Base-by-base conservation (phyloP, 768 basidiomycete genomes). In the Tubosaeta sp. region DNA sequence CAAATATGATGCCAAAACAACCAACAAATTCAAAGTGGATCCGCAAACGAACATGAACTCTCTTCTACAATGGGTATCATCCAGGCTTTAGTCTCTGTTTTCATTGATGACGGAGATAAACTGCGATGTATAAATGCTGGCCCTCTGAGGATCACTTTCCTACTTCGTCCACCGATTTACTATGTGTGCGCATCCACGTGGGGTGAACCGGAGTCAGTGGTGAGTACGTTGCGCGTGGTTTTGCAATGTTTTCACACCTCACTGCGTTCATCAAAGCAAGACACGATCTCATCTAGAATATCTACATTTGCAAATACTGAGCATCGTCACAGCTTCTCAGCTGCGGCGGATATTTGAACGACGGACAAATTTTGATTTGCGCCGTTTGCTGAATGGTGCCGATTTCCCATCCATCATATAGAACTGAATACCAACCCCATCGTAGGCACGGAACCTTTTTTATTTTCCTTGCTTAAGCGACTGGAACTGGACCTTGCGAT, bases 121-220 rank as follows among this genome's bases (percentile, higher is more conserved):
- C 58, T 86, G 30, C 79, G 92, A 27, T 91, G 80, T 51, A 90
- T 97, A 55, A 88, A 89, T 59, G 83, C 88, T 45, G 93, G 92
- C 25, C 71, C 73, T n/a, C 81, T 84, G 6, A 78, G 84, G 44
- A 95, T 99, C 51, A 86, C 87, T 0, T 95, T 99, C 66, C 69
- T 94, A 7, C 76, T 94, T 44, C 83, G 93, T 27, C 65, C 90
- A 6, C 96, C 96, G 4, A 70, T 99, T 18, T 98, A 97, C 69
- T 90, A 94, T 61, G 92, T 86, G 25, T 94, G 90, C 55, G 85
- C 84, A 12, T 94, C 92, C 19, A 83, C 87, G 11, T 95, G 91
- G 90, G 90, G 90, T 12, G 96, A 98, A 69, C 95, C 96, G 0
- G 96, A 97, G 69, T 90, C 88, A 54, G 86, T 97, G 56, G 94